Base-by-base conservation (phyloP, 2,329 filamentous ascomycete species). In the Tolypocladium pustulatum region DNA sequence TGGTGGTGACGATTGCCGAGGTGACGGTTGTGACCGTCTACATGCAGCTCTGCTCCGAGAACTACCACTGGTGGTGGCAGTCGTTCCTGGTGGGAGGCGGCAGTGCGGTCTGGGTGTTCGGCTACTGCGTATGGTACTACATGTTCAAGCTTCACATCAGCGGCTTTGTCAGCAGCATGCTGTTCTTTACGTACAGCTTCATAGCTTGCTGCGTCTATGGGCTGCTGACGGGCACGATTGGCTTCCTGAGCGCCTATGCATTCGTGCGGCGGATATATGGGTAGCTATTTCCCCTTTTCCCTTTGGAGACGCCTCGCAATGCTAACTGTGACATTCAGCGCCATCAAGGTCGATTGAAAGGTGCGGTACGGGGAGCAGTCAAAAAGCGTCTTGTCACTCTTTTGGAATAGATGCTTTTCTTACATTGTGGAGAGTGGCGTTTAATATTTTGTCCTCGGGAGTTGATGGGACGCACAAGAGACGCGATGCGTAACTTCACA, bases 31-130 rank as follows among this genome's bases (percentile, higher is more conserved):
- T 95, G 60, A 86, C 86, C 1, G 88, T 91, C 20, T 95, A 96
- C 72, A 82, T 89, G 54, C 88, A 90, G 73, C 82, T 96, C 22
- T 93, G 90, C 74, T 80, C 84, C 1, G 91, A 95, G 80, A 91
- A 95, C 72, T 88, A 94, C 73, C 83, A 90, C 70, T 96, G 91
- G 91, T 94, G 89, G 89, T 95, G 90, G 90, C 88, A 90, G 71
- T 90, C 88, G 56, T 94, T 96, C 75, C 74, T 90, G 55, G 83
- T 91, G 10, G 91, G 91, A 52, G 88, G 87, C 54, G 84, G 86
- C 65, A 90, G 86, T 65, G 83, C 88, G 8, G 72, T 90, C 61
- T 96, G 90, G 90, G 83, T 96, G 41, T 94, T 93, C 69, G 70
- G 83, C 41, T 95, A 94, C 75, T 90, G 88, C 70, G 76, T 87